Conservation (phyloP, 1,139 yeast genomes). For the Lodderomyces parapsilosis region DNA sequence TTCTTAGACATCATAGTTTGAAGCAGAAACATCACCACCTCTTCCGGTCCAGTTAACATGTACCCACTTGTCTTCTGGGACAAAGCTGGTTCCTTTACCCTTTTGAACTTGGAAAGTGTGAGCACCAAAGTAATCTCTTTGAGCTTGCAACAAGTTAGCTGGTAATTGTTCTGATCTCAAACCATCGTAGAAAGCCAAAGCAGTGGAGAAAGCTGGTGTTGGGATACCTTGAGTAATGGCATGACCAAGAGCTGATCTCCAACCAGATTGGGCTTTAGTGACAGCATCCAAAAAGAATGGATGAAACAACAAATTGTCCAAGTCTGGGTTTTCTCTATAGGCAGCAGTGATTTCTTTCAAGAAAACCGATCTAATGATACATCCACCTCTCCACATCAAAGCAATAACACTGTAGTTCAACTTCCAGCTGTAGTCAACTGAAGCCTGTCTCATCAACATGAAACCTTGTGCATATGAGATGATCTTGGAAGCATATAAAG, state of each 20-base stretch:
- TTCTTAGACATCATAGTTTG: conserved; percentile 87
- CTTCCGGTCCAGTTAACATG: conserved; percentile 99
- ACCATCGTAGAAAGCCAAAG: conserved; percentile 97
- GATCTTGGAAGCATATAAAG: conserved; percentile 96
- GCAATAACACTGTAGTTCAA: conserved; percentile 98
- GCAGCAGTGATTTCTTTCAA: conserved; percentile 96
- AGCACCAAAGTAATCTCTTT: conserved; percentile 99
- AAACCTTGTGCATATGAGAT: conserved; percentile 99
- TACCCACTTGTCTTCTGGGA: conserved; percentile 80
- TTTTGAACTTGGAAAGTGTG: conserved; percentile 97
- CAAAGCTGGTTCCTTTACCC: conserved; percentile 70
- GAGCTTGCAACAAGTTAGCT: conserved; percentile 98
- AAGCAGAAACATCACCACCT: conserved; percentile 96
- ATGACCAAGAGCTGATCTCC: conserved; percentile 85
- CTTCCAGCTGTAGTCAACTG: conserved; percentile 94
- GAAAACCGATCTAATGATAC: conserved; percentile 98
- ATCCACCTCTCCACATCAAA: conserved; percentile 99
- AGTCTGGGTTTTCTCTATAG: conserved; percentile 87
- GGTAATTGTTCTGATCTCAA: conserved; percentile 95
- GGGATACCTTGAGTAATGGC: conserved; percentile 89
- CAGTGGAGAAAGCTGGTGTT: conserved; percentile 96
- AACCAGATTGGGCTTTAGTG: conserved; percentile 89
- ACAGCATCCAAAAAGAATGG: conserved; percentile 92
- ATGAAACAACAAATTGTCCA: conserved; percentile 94
- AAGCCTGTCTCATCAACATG: conserved; percentile 99